These are phyloP conservation scores for Aspergillus biplanus DNA, from an alignment of 495 filamentous ascomycete genomes.

Conservation along the genomic window DNA sequence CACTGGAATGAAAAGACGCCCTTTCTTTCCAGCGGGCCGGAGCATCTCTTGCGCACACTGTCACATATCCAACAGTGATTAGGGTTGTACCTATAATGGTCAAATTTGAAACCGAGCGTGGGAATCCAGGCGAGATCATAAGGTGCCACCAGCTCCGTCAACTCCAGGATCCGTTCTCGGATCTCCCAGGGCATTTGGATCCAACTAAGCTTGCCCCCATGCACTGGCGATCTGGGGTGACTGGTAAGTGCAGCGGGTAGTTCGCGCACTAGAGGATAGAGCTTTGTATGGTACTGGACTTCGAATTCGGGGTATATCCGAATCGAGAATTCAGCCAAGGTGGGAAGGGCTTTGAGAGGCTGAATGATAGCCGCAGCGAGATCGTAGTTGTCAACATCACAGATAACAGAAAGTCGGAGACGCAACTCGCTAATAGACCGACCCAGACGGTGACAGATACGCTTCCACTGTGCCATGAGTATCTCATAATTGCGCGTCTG, in stretches of 20 bases:
- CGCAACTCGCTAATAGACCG: background rate
- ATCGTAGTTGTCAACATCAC: conserved; percentile 4
- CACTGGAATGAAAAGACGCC: background rate
- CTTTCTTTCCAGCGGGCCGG: background rate
- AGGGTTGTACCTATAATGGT: background rate
- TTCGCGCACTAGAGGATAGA: background rate
- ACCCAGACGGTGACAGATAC: background rate
- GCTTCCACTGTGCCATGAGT: background rate
- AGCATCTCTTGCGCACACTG: background rate
- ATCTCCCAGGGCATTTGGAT: background rate
- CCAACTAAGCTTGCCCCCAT: background rate
- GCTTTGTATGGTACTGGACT: background rate
- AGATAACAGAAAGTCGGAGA: background rate
- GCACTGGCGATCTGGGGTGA: background rate
- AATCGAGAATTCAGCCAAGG: background rate
- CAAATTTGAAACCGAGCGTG: background rate
- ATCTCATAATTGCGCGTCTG: background rate
- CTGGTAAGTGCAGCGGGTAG: background rate
- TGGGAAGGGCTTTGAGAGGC: background rate
- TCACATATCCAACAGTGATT: background rate
- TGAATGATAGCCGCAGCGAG: background rate
- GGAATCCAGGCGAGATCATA: conserved; percentile 4
- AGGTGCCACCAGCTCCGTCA: conserved; percentile 6
- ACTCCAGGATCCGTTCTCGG: conserved; percentile 2
- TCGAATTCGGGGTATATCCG: background rate